These are phyloP conservation scores for Vitis vinifera DNA, from an alignment of 164 flowering plant genomes.

Conservation along the genomic window DNA sequence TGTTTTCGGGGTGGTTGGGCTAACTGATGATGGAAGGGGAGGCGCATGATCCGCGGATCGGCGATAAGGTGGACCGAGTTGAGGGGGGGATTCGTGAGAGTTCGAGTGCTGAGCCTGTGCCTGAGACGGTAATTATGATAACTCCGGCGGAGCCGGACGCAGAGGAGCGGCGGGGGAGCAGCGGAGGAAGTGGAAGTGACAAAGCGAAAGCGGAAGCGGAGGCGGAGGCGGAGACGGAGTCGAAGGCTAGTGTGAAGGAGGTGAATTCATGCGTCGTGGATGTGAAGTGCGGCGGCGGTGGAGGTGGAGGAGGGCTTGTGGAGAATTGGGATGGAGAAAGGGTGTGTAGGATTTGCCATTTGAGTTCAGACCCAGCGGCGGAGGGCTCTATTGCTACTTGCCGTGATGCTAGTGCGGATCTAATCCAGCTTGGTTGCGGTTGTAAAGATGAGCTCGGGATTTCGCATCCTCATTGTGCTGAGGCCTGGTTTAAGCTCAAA, in stretches of 20 bases:
- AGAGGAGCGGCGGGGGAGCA: not conserved
- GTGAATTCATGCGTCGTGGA: slow-evolving; percentile 38
- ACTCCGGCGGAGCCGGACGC: no score
- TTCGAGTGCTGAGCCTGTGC: not conserved
- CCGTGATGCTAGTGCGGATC: slow-evolving; percentile 17
- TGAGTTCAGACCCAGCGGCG: slow-evolving; percentile 42
- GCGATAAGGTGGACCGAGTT: not conserved
- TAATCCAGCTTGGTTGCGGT: slow-evolving; percentile 76
- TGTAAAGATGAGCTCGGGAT: slow-evolving; percentile 83
- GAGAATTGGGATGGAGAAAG: slow-evolving; percentile 41
- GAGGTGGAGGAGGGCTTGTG: slow-evolving; percentile 12
- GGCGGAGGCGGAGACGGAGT: slow-evolving; percentile 7
- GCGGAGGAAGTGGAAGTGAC: slow-evolving; percentile 1
- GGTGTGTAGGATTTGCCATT: slow-evolving; percentile 86
- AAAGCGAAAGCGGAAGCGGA: slow-evolving; percentile 8
- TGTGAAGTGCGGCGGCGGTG: slow-evolving; percentile 26
- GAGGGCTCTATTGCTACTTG: slow-evolving; percentile 17
- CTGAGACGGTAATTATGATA: no score
- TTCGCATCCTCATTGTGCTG: slow-evolving; percentile 78
- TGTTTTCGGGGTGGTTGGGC: not conserved
- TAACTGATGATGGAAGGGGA: not conserved
- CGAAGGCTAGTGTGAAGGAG: slow-evolving; percentile 16
- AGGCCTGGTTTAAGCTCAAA: slow-evolving; percentile 85
- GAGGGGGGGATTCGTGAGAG: not conserved
- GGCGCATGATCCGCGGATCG: not conserved